Base-by-base conservation (phyloP, 805 yeast genomes). In the Henningerozyma blattae region DNA sequence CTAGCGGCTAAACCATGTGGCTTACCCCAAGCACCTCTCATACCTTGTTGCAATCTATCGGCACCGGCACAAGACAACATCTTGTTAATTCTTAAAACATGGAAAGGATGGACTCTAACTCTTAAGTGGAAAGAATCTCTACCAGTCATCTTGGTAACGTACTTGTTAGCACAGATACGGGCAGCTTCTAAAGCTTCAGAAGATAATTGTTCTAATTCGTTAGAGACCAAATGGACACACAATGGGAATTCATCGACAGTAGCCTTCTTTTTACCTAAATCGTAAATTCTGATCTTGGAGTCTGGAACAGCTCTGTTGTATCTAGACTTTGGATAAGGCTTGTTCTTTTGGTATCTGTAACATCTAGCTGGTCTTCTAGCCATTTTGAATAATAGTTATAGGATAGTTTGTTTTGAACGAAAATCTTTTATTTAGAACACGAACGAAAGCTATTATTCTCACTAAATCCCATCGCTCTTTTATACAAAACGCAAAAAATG, bases 11-110 rank as follows among this genome's bases (percentile, higher is more conserved):
- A 76, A 77, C 98, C 98, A 61, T 87, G 95, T 62, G 98, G 98
- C 77, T 91, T 91, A 86, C 98, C 98, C 97, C 97, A 91, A 66
- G 98, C 98, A 78, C 94, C 94, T 85, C 98, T 89, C 98, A 91
- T 91, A 87, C 98, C 98, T 76, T 91, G 97, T 77, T 91, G 98
- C 73, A 91, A 80, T 83, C 98, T 86, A 89, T 91, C 98, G 67
- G 98, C 98, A 84, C 98, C 98, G 75, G 98, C 98, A 78, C 98
- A 91, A 64, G 98, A 91, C 95, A 91, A 86, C 98, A 91, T 91
- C 85, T 91, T 91, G 91, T 91, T 91, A 77, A 91, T 91, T 75
- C 98, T 82, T 69, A 91, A 79, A 56, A 91, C 98, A 79, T 91
- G 98, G 97, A 83, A 91, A 59, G 98, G 98, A 73, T 91, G 98